Evolutionary conservation across 2,329 filamentous ascomycete genomes (phyloP).

Genomic region (Aspergillus alliaceus): DNA sequence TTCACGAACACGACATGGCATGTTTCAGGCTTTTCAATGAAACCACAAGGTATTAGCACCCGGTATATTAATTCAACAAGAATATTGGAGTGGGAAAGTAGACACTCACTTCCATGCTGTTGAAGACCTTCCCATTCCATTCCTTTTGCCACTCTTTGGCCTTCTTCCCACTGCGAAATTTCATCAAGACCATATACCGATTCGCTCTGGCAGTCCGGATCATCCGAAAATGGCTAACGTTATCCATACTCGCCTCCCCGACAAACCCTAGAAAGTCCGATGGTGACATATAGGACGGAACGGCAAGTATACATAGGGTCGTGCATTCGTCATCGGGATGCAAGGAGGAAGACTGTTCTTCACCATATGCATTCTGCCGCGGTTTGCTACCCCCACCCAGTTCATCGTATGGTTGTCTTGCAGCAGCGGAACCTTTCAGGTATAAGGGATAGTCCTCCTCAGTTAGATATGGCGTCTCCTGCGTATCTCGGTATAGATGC

Average conservation of each 20-base stretch:
- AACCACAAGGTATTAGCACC: conserved; percentile 16
- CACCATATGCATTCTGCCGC: conserved; percentile 6
- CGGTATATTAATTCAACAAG: not conserved
- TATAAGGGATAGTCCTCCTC: conserved; percentile 48
- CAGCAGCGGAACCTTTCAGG: conserved; percentile 39
- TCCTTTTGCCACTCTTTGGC: conserved; percentile 79
- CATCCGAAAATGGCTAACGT: conserved; percentile 92
- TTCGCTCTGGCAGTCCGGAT: conserved; percentile 86
- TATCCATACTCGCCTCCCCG: conserved; percentile 79
- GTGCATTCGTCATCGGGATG: conserved; percentile 64
- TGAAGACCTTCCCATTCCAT: conserved; percentile 93
- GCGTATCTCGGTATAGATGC: conserved; percentile 84
- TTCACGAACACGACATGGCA: conserved; percentile 95
- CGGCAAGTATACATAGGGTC: conserved; percentile 88
- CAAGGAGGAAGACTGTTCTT: conserved; percentile 13
- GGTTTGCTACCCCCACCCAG: conserved; percentile 22
- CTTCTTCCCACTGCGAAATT: conserved; percentile 74
- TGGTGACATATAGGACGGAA: conserved; percentile 89
- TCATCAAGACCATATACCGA: conserved; percentile 93
- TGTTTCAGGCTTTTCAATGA: conserved; percentile 69
- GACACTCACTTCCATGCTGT: conserved; percentile 74
- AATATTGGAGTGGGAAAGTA: conserved; percentile 6
- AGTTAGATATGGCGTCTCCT: conserved; percentile 65
- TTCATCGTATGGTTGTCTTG: conserved; percentile 27
- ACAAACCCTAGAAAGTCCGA: conserved; percentile 90